Percentiles rank a stretch among this genome's conserved stretches.
phyloP scores from a whole-genome alignment of 495 filamentous ascomycete species.

The Ascodesmis nigricans region DNA sequence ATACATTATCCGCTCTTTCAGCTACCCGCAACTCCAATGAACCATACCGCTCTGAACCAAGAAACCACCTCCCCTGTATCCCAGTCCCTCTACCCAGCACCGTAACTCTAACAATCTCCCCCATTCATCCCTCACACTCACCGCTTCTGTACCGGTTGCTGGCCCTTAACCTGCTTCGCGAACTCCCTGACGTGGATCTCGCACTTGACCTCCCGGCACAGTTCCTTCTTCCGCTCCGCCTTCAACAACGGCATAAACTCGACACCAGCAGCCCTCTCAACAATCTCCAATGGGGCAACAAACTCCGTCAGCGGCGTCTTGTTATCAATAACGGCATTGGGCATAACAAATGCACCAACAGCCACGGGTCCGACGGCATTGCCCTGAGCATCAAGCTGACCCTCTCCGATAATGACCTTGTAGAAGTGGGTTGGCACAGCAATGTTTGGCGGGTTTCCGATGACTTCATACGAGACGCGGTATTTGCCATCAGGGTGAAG shows the following conservation, averaged over 20 bases:
- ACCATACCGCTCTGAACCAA: too few relatives aligned
- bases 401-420: constrained; percentile 91
- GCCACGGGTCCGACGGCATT: constrained; percentile 52
- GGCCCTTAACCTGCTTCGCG: too few relatives aligned
- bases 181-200: constrained; percentile 60
- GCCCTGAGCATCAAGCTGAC: too few relatives aligned
- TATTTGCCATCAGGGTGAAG: constrained; percentile 71
- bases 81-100: too few relatives aligned
- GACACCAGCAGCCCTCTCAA: constrained; percentile 77
- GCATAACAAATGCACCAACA: constrained; percentile 82
- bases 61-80: too few relatives aligned
- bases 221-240: constrained; percentile 41
- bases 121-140: too few relatives aligned
- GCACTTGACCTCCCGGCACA: constrained; percentile 74
- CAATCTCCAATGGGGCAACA: constrained; percentile 76
- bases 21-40: too few relatives aligned
- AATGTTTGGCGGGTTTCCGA: constrained; percentile 79
- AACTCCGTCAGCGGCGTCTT: constrained; percentile 67
- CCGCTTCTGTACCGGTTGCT: too few relatives aligned
- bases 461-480: constrained; percentile 91
- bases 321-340: constrained; percentile 78
- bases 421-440: constrained; percentile 97
- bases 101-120: too few relatives aligned
- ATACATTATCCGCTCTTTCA: too few relatives aligned
- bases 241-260: constrained; percentile 74